These are phyloP conservation scores for Camelina neglecta DNA, from an alignment of 345 rosid genomes.

Conservation along the genomic window DNA sequence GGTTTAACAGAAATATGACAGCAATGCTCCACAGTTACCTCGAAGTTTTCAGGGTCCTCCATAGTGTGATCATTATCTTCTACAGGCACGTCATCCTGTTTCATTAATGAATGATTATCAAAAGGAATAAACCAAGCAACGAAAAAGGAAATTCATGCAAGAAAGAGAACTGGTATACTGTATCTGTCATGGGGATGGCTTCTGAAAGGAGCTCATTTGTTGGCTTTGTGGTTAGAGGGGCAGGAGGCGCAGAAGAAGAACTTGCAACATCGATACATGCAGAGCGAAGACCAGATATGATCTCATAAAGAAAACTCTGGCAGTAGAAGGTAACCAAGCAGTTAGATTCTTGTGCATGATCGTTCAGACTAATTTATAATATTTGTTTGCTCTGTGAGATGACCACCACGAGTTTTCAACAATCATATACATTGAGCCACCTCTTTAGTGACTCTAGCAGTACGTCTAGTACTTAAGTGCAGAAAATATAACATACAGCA, in stretches of 20 bases:
- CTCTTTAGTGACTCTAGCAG: conserved; percentile 16
- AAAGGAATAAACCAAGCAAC: conserved; percentile 25
- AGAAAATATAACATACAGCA: conserved; percentile 11
- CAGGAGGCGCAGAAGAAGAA: conserved; percentile 81
- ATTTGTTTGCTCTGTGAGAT: conserved; percentile 7
- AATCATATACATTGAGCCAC: conserved; percentile 1
- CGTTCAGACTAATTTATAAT: conserved; percentile 4
- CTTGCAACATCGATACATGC: conserved; percentile 71
- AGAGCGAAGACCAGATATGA: conserved; percentile 77
- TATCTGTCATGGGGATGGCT: conserved; percentile 51
- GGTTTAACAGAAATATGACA: not conserved
- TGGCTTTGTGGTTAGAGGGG: conserved; percentile 60
- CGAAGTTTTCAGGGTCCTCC: conserved; percentile 51
- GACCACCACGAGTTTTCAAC: conserved; percentile 13
- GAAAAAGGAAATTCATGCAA: not conserved
- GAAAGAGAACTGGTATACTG: conserved; percentile 46
- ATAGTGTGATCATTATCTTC: conserved; percentile 43
- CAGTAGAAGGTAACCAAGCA: conserved; percentile 37
- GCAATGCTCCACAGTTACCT: conserved; percentile 49
- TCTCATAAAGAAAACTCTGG: conserved; percentile 79
- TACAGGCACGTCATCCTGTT: conserved; percentile 51
- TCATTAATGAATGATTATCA: conserved; percentile 28
- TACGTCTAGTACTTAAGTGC: conserved; percentile 13
- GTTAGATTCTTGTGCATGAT: conserved; percentile 36
- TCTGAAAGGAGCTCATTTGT: conserved; percentile 69